Conservation (phyloP, 139 green algal genomes). For the Chlamydomonas incerta region DNA sequence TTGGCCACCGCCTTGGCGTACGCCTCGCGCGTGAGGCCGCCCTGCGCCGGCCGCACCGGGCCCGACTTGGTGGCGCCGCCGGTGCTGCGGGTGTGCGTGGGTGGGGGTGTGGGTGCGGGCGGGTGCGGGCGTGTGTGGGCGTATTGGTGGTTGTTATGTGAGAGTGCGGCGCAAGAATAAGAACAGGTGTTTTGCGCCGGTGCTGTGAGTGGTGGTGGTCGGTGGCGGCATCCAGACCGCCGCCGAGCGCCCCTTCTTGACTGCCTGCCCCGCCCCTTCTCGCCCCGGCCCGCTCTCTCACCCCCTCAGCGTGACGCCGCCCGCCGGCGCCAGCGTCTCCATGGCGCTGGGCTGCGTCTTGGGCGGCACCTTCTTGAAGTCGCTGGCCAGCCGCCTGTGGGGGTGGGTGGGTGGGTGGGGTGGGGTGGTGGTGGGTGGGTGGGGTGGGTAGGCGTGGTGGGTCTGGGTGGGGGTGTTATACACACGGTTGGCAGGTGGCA, state of each 20-base stretch:
- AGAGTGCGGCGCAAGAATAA: too few species aligned
- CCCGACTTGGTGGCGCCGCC: slow-evolving; percentile 46
- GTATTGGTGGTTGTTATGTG: too few species aligned
- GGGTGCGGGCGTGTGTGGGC: not conserved
- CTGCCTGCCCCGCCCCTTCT: too few species aligned
- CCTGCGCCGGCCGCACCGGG: not conserved
- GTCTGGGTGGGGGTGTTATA: too few species aligned
- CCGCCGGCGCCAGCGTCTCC: slow-evolving; percentile 49
- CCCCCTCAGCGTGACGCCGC: slow-evolving; percentile 52
- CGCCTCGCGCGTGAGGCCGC: slow-evolving; percentile 23
- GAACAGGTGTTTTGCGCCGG: too few species aligned
- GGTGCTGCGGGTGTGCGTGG: not conserved
- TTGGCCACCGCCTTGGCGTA: slow-evolving; percentile 34
- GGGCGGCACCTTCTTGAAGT: slow-evolving; percentile 47
- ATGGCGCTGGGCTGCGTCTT: slow-evolving; percentile 54
- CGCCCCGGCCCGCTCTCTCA: not conserved
- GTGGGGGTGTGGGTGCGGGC: not conserved
- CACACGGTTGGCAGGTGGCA: too few species aligned
- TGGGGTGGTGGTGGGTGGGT: too few species aligned
- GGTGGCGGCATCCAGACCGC: too few species aligned
- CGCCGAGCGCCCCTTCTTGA: too few species aligned
- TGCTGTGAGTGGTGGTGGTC: too few species aligned
- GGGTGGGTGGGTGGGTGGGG: not conserved
- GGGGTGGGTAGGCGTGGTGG: too few species aligned
- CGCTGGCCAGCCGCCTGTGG: slow-evolving; percentile 27